These are phyloP conservation scores for Glycyrrhiza uralensis DNA, from an alignment of 306 rosid genomes.

Conservation along the genomic window DNA sequence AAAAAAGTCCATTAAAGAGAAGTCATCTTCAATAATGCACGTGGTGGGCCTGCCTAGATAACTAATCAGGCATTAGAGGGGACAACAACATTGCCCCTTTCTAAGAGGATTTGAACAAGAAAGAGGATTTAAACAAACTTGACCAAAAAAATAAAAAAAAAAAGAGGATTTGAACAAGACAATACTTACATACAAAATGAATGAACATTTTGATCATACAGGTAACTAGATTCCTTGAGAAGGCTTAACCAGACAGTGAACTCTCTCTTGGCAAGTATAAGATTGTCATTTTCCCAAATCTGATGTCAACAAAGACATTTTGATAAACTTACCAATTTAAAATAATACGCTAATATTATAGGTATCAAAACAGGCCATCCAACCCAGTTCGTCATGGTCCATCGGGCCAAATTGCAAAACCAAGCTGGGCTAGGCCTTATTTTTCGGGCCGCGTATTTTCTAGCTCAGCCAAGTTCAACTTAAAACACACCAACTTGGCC, in stretches of 20 bases:
- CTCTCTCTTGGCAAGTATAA: neutral
- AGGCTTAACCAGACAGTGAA: neutral
- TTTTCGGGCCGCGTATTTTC: no score
- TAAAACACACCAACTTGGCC: no score
- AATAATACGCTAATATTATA: neutral
- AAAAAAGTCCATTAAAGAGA: neutral
- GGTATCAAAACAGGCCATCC: no score
- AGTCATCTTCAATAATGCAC: slow-evolving; percentile 12
- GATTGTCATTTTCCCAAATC: slow-evolving; percentile 14
- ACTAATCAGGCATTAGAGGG: neutral
- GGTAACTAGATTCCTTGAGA: neutral
- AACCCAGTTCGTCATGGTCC: no score
- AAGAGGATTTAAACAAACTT: no score
- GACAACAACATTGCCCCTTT: neutral
- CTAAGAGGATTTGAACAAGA: neutral
- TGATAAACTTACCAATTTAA: neutral
- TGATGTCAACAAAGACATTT: slow-evolving; percentile 2
- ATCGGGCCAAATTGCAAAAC: no score
- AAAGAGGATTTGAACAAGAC: neutral
- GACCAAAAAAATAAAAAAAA: no score
- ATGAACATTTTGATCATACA: neutral
- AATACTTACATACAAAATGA: slow-evolving; percentile 13
- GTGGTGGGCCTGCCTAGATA: slow-evolving; percentile 16
- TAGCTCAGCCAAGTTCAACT: no score
- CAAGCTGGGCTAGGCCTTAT: no score